These are phyloP conservation scores for Sclerotinia nivalis DNA, from an alignment of 2,329 filamentous ascomycete species.

Conservation along the genomic window DNA sequence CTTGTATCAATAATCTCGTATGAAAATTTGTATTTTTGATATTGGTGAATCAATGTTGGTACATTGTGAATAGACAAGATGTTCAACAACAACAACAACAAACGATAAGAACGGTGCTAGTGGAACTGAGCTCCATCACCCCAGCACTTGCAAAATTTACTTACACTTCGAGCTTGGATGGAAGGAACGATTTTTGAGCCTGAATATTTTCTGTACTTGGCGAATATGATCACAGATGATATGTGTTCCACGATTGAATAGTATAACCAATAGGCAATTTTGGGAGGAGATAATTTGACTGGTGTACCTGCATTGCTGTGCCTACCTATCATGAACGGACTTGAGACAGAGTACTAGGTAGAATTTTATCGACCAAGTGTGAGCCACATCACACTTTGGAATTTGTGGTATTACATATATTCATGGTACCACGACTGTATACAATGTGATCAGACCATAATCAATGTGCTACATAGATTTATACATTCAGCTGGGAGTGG, in stretches of 20 bases:
- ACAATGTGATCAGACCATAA: neutral
- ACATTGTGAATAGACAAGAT: neutral
- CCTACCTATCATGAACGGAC: neutral
- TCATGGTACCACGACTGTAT: no score
- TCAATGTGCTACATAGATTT: neutral
- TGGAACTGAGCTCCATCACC: neutral
- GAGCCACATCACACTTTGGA: neutral
- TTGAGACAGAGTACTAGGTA: neutral
- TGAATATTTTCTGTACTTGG: neutral
- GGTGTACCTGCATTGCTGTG: neutral
- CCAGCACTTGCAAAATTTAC: neutral
- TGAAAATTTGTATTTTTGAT: neutral
- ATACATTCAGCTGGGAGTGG: neutral
- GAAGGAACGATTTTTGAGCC: neutral
- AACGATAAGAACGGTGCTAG: neutral
- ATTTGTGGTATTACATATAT: neutral
- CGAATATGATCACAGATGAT: neutral
- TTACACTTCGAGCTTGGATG: neutral
- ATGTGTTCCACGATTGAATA: neutral
- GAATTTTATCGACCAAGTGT: neutral
- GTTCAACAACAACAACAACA: neutral
- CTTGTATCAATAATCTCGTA: neutral
- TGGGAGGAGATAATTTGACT: neutral
- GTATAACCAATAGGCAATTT: neutral
- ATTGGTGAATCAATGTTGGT: neutral